phyloP scores from a whole-genome alignment of 495 filamentous ascomycete species.

The Neurospora discreta region DNA sequence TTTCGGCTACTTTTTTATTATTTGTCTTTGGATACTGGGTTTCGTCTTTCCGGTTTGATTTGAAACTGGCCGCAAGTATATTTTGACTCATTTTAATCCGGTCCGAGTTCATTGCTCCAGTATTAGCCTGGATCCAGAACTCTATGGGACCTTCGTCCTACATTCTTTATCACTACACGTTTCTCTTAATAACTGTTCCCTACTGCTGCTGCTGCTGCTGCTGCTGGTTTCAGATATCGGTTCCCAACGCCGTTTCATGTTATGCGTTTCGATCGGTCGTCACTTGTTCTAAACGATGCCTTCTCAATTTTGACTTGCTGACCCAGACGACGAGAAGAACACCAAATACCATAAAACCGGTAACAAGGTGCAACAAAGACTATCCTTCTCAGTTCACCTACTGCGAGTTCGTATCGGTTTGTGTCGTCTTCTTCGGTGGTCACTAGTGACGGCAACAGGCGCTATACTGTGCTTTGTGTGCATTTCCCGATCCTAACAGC shows the following conservation, averaged over 20 bases:
- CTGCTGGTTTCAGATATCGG: background rate
- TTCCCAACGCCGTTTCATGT: background rate
- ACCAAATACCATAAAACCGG: background rate
- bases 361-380: background rate
- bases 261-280: background rate
- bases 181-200: background rate
- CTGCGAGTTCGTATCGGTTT: background rate
- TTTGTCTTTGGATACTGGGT: background rate
- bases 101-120: background rate
- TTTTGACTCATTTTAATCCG: background rate
- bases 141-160: background rate
- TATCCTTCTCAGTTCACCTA: background rate
- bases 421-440: background rate
- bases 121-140: background rate
- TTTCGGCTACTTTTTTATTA: background rate
- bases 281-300: background rate
- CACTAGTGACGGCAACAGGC: background rate
- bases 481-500: background rate
- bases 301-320: background rate
- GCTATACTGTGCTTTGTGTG: background rate
- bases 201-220: background rate
- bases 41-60: background rate
- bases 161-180: background rate
- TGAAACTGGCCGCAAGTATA: background rate
- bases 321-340: background rate